A percentile compares a stretch with the other conserved stretches of the same genome.
phyloP scores from a whole-genome alignment of 2,329 filamentous ascomycete species.

The Escovopsis sp. region DNA sequence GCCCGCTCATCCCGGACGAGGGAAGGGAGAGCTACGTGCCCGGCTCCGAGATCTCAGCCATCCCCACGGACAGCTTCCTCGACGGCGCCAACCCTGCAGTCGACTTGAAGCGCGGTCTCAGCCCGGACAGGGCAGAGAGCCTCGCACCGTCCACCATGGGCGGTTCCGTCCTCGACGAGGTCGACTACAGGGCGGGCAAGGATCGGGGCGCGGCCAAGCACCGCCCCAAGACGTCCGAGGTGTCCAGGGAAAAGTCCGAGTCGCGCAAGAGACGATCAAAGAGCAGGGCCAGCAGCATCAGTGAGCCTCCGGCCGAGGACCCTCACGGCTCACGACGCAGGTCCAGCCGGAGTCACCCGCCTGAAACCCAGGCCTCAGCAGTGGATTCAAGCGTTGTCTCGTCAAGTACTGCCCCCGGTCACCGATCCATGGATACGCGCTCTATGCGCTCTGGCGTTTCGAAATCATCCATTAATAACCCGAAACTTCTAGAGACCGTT shows the following conservation, averaged over 20 bases:
- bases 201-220: conserved; percentile 29
- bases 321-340: conserved; percentile 30
- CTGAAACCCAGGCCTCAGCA: conserved; percentile 33
- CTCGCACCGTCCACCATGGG: conserved; percentile 17
- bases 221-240: conserved; percentile 24
- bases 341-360: conserved; percentile 34
- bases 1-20: conserved; percentile 45
- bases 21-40: conserved; percentile 47
- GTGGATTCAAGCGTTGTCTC: conserved; percentile 41
- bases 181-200: conserved; percentile 30
- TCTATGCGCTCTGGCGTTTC: conserved; percentile 36
- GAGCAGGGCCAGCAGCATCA: conserved; percentile 34
- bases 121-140: conserved; percentile 25
- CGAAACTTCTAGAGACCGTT: conserved; percentile 77
- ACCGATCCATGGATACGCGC: conserved; percentile 41
- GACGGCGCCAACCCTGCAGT: conserved; percentile 38
- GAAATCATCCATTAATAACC: conserved; percentile 77
- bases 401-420: conserved; percentile 37
- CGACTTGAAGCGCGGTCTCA: conserved; percentile 25
- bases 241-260: conserved; percentile 34
- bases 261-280: conserved; percentile 29
- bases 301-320: conserved; percentile 34
- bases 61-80: conserved; percentile 46
- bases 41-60: conserved; percentile 75
- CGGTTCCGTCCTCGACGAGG: conserved; percentile 22